Evolutionary conservation across 495 filamentous ascomycete genomes (phyloP), one percentile per base, ranked within the genome.

Genomic region (Astrocystis sublimbata): DNA sequence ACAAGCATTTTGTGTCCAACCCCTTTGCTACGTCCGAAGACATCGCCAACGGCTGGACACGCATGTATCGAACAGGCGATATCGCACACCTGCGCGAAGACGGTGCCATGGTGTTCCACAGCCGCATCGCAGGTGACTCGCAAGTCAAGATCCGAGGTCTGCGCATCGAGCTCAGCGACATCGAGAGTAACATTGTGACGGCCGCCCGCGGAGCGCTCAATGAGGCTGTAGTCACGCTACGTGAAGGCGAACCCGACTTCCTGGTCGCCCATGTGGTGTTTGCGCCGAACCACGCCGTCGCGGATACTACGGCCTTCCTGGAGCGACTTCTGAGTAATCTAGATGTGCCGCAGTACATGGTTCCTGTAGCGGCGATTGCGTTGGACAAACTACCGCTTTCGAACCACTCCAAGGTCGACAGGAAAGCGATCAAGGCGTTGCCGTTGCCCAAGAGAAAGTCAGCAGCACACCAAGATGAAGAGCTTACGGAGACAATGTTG

Each of bases 21-120:
- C 62, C 57, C 0, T 80, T 63, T 73, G 81, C 55, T 71, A 71
- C 0, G 80, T 78, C 0, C 78, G 81, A 2, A 80, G 85, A 53
- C 54, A 55, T 0, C 78, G 75, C 2, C 65, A 61, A 12, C 50
- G 78, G 4, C 50, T 38, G 4, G 15, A 45, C 0, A 1, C 6
- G 78, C 81, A 53, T 78, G 50, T 76, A 75, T 52, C 69, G 71
- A 4, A 81, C 76, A 0, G 77, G 78, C 1, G 79, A 81, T 47
- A 58, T 52, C 1, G 76, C 67, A 6, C 63, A 58, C 17, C 41
- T 79, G 6, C 62, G 24, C 1, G 35, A 24, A 1, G 71, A 78
- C 52, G 79, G 77, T 1, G 12, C 56, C 0, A 21, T 83, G 4
- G 60, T 72, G 0, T 73, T 78, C 60, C 52, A 62, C 3, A 63